Evolutionary conservation across 495 filamentous ascomycete species (phyloP), one percentile per base, ranked within the genome.

Genomic region (Sporormia fimetaria): DNA sequence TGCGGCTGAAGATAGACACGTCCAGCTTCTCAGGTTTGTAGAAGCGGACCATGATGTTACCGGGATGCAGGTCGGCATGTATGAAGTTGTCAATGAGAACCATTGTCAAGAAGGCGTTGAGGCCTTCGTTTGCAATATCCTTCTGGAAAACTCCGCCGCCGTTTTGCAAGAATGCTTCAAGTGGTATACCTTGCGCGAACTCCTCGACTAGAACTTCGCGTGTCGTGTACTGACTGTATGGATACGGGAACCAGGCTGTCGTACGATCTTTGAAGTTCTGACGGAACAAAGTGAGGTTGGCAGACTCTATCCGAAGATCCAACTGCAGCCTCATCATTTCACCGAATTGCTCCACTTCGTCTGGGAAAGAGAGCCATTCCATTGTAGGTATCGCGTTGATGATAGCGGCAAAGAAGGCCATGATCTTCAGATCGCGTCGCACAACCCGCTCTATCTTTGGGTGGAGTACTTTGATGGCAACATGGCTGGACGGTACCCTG

Each of bases 21-120:
- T 73, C 67, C 3, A 92, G 71, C 40, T 77, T 68, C 22, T 75
- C 76, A 0, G 86, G 78, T 54, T 90, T 74, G 64, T 96, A 94
- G 63, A 99, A 99, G 43, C 92, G 85, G 32, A 99, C 92, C 88
- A 99, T 96, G 65, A 99, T 96, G 58, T 99, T 99, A 6, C 92
- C 92, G 0, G 92, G 92, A 53, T 99, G 92, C 7, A 99, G 67
- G 61, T 99, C 92, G n/a, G 92, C 90, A 52, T 99, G 92, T 37
- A 95, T 76, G 57, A 99, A 99, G 55, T 99, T 96, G 58, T 99
- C 92, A 36, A 99, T 80, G 9, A 99, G 70, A 3, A 99, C 69
- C 92, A 99, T 99, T 45, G 85, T 85, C 39, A 99, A 61, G 63
- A 99, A 99, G n/a, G 87, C 87, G 55, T 99, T 86, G 4, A 99